Conservation (phyloP, 257 asterid genomes). For the Gentiana dahurica region DNA sequence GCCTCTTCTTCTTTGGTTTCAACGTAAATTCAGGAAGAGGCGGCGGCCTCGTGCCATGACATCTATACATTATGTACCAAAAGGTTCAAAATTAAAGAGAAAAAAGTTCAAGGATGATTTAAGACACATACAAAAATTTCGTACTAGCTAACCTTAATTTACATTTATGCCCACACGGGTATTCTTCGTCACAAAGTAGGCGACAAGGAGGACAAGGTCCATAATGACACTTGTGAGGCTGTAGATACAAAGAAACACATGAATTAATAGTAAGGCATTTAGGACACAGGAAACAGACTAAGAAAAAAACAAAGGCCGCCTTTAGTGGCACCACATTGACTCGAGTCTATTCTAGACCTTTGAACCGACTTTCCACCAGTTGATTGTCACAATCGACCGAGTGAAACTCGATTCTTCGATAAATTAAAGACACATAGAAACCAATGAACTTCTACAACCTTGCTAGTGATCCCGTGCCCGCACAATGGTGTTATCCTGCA, state of each 20-base stretch:
- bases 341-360: too few relatives aligned
- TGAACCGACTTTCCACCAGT: too few relatives aligned
- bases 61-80: conserved; percentile 25
- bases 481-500: conserved; percentile 63
- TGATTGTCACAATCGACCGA: too few relatives aligned
- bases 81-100: conserved; percentile 11
- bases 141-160: conserved; percentile 42
- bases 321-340: too few relatives aligned
- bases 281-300: too few relatives aligned
- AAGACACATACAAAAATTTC: conserved; percentile 3
- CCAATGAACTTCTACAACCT: conserved; percentile 37
- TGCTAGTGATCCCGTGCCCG: conserved; percentile 48
- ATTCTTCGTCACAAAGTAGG: conserved; percentile 58
- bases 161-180: conserved; percentile 79
- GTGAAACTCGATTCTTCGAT: too few relatives aligned
- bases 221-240: conserved; percentile 96
- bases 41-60: conserved; percentile 92
- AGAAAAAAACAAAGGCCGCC: too few relatives aligned
- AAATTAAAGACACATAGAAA: neutral
- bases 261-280: too few relatives aligned
- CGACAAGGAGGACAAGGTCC: conserved; percentile 90
- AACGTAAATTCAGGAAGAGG: conserved; percentile 69
- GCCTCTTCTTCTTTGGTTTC: conserved; percentile 81
- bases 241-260: conserved; percentile 13
- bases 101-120: conserved; percentile 5